Evolutionary conservation across 129 eudicot genomes (phyloP), one percentile per base, ranked within the genome.

Genomic region (Pseudognaphalium luteoalbum): DNA sequence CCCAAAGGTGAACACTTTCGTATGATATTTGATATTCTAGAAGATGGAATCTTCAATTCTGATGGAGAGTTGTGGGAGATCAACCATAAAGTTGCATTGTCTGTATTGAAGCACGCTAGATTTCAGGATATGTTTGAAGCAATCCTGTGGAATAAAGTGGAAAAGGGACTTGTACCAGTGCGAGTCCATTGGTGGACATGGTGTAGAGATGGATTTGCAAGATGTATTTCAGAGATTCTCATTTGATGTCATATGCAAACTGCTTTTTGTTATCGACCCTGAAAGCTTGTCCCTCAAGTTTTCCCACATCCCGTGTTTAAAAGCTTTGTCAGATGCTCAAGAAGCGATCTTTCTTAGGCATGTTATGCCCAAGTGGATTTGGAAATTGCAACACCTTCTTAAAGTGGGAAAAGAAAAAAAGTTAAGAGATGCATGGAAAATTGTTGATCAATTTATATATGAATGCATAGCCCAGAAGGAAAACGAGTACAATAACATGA

Each of bases 371-470:
- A 75, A 58, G 66, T 16, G 32, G 10, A 3, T 75, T n/a, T 83
- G 87, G 89, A 88, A 78, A 76, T 54, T 85, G 10, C 82, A 80
- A 68, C 32, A 78, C 14, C 32, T 81, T 83, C 81, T 83, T 52
- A 17, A 62, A 16, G 33, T 83, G 20, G 93, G 93, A 5, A 79
- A 79, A 4, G 90, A 88, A 63, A 81, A 35, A 60, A 69, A 74
- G 73, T 32, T 85, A 2, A 76, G 7, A 2, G 30, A 62, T 0
- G 32, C 78, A 17, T 9, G n/a, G 15, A 28, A 29, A 29, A 1
- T 0, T 4, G 2, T 74, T 42, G 86, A 88, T 71, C 35, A 78
- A 0, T 81, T 85, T 39, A 51, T 83, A 25, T 61, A 80, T 44
- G 25, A 59, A 0, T 74, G 65, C 34, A 14, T 84, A 5, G 44